phyloP scores from a whole-genome alignment of 2,329 filamentous ascomycete genomes.

The Colletotrichum horii region DNA sequence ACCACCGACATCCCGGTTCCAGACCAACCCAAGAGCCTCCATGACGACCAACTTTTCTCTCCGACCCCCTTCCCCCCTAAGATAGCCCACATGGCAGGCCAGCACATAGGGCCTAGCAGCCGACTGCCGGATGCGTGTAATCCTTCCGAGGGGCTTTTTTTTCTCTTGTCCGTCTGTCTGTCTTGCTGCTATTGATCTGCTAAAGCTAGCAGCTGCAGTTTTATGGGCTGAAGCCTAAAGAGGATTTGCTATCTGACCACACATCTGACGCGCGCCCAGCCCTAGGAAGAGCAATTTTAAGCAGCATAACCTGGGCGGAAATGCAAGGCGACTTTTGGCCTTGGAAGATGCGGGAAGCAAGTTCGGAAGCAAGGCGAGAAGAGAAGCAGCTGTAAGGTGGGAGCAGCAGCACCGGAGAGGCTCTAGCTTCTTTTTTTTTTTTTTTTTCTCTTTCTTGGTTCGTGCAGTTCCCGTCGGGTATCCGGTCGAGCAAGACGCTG shows the following conservation, averaged over 20 bases:
- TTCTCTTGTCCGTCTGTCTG: background rate
- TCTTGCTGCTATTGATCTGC: background rate
- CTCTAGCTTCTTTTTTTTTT: background rate
- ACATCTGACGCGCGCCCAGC: slow-evolving; percentile 15
- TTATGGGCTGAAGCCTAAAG: background rate
- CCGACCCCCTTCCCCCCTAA: background rate
- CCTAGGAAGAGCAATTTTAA: background rate
- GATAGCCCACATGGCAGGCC: background rate
- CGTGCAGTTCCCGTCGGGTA: background rate
- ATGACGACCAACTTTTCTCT: background rate
- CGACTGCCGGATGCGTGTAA: background rate
- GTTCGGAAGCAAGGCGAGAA: background rate
- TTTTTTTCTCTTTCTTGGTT: background rate
- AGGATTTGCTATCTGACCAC: slow-evolving; percentile 9
- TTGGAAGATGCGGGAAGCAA: background rate
- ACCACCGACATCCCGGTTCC: slow-evolving; percentile 6
- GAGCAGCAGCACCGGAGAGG: background rate
- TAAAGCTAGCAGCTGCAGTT: background rate
- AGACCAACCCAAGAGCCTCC: background rate
- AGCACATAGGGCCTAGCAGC: background rate
- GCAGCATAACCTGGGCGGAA: background rate
- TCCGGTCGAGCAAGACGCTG: slow-evolving; percentile 7
- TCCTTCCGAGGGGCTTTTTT: background rate
- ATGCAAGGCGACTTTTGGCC: background rate
- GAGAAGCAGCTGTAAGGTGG: background rate